Base-by-base conservation (phyloP, 2,329 filamentous ascomycete species). In the Orbilia blumenaviensis region DNA sequence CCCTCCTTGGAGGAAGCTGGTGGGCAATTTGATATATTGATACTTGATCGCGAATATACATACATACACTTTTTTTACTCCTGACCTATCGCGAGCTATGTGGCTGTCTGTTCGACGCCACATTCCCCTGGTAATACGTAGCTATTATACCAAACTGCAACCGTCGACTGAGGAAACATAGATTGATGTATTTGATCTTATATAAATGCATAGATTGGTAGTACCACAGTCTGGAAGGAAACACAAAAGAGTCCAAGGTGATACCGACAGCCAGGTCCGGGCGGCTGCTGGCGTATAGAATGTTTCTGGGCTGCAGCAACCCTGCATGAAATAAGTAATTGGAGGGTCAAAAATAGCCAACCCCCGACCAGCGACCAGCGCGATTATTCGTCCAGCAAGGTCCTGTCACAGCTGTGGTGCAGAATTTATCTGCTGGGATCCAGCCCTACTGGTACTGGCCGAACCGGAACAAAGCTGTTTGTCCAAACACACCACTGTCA, bases 201-300 rank as follows among this genome's bases (percentile, higher is more conserved):
- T n/a, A n/a, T n/a, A n/a, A n/a, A n/a, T n/a, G n/a, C n/a, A n/a
- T n/a, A n/a, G 23, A 23, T 16, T 14, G 27, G 25, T 8, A 9
- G 23, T 34, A 6, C 10, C 36, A 25, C 34, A 41, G 56, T 61
- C 32, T 36, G 56, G 12, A 16, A 3, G 1, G 14, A 21, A 10
- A 54, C 25, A 56, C 18, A 42, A 18, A 16, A 16, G 16, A 27
- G 27, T 29, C 3, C 34, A 18, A 44, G 16, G 52, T 38, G 52
- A 56, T 38, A 16, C 52, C 32, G 32, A 56, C 52, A 46, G 41
- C 52, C 38, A 16, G 58, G 42, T 54, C 50, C 23, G 46, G 66
- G 67, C 67, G 67, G 60, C 68, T 73, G 61, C 68, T 73, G 68
- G 48, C 61, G 62, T 66, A 48, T 66, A 21, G 62, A 23, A 66